Percentiles rank a stretch among this genome's conserved stretches.
Evolutionary conservation across 202 grass and related monocot genomes (phyloP).

Genomic region (Elaeis oleifera): DNA sequence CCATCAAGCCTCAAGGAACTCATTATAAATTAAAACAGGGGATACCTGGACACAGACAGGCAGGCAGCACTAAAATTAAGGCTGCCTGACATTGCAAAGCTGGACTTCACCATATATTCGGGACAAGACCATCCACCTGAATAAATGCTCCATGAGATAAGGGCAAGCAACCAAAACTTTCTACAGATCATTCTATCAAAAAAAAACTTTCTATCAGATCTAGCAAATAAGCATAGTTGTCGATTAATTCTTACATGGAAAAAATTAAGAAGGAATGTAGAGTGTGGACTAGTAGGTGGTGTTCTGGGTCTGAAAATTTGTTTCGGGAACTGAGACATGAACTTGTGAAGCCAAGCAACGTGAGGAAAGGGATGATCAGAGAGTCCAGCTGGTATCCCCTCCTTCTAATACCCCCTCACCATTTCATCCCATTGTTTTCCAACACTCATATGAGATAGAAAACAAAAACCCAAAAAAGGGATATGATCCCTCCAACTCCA

Average conservation of each 20-base stretch:
- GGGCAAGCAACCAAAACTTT: too few species aligned
- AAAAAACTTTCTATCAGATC: neutral
- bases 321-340: too few species aligned
- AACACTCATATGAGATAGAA: neutral
- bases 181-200: neutral
- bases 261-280: neutral
- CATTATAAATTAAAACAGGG: too few species aligned
- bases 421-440: too few species aligned
- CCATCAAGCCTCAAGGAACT: too few species aligned
- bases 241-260: too few species aligned
- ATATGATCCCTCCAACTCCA: conserved; percentile 5
- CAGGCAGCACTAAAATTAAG: neutral
- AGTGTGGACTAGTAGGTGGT: neutral
- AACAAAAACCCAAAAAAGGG: conserved; percentile 6
- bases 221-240: neutral
- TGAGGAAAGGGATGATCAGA: neutral
- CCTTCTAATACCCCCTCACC: too few species aligned
- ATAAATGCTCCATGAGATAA: neutral
- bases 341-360: too few species aligned
- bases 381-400: neutral
- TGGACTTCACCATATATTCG: too few species aligned
- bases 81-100: neutral
- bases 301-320: neutral
- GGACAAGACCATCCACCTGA: conserved; percentile 3
- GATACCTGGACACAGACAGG: too few species aligned